Evolutionary conservation across 192 early-diverging fungal species (phyloP), one percentile per base, ranked within the genome.

Genomic region (Coemansia sp.): DNA sequence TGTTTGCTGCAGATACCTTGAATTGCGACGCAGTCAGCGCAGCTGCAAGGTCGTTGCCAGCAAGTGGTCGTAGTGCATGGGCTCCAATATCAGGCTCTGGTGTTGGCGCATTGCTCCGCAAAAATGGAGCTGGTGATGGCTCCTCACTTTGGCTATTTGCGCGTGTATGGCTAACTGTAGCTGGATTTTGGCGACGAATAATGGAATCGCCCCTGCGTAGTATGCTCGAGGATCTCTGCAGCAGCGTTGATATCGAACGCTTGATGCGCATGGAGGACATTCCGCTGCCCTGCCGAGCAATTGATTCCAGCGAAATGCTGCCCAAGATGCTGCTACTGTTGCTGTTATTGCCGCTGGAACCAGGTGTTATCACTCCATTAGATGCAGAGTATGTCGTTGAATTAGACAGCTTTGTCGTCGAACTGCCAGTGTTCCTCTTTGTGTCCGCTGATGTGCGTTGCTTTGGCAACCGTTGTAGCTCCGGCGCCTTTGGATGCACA

Each of bases 231-330:
- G 78, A 81, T 41, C 72, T 64, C 26, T 60, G 68, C 52, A 81
- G 49, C 23, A 81, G 62, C 54, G 71, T 65, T n/a, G 78, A 74
- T 0, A 81, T 44, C 23, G 78, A 74, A 28, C 78, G 68, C 65
- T 68, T 81, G 56, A 81, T 47, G 30, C 67, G 74, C 65, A 47
- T 64, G 7, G 68, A 14, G 0, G 67, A 38, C 31, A 44, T 62
- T n/a, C 28, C 48, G 50, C 23, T 25, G 28, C 25, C 58, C 4
- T 16, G 53, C 38, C 19, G 63, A 12, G 51, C 16, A 50, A 65
- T 60, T 23, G 57, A 65, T 41, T 76, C 74, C 2, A 62, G 24
- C 26, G 74, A 75, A 54, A 55, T 69, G 26, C 54, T 50, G n/a
- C 58, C 59, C 14, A 38, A 38, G 34, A 38, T 38, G 34, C 34